These are phyloP conservation scores for Calophaca sinica DNA, from an alignment of 306 rosid species.

Conservation along the genomic window DNA sequence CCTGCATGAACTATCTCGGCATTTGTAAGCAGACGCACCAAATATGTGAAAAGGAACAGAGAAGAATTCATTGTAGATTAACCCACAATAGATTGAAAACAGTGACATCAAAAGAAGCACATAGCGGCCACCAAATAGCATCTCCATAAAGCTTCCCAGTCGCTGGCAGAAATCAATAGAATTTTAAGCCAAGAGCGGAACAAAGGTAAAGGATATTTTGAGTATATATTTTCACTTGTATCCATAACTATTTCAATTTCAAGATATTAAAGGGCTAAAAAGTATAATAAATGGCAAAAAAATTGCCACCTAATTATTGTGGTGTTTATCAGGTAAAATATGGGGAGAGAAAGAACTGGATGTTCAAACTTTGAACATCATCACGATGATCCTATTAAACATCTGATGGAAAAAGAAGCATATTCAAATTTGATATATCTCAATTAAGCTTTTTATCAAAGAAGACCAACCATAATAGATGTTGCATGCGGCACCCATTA, in stretches of 20 bases:
- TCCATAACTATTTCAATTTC: conserved; percentile 28
- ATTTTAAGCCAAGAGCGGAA: conserved; percentile 27
- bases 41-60: conserved; percentile 95
- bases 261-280: conserved; percentile 17
- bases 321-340: conserved; percentile 2
- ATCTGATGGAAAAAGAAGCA: conserved; percentile 39
- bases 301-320: conserved; percentile 21
- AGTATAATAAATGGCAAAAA: not conserved
- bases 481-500: not conserved
- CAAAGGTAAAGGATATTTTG: conserved; percentile 20
- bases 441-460: conserved; percentile 34
- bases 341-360: not conserved
- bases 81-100: conserved; percentile 96
- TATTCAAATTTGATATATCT: conserved; percentile 1
- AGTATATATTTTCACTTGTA: conserved; percentile 18
- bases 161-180: conserved; percentile 60
- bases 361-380: conserved; percentile 36
- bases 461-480: conserved; percentile 34
- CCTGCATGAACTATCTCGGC: conserved; percentile 88
- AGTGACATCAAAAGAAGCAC: conserved; percentile 93
- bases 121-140: conserved; percentile 98
- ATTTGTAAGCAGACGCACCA: conserved; percentile 92
- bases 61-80: conserved; percentile 98
- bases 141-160: conserved; percentile 99
- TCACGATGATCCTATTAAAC: conserved; percentile 4